A percentile compares a stretch with the other conserved stretches of the same genome.
Conservation (phyloP, 352 stramenopile species). For the Pilasporangium apinafurcum region DNA sequence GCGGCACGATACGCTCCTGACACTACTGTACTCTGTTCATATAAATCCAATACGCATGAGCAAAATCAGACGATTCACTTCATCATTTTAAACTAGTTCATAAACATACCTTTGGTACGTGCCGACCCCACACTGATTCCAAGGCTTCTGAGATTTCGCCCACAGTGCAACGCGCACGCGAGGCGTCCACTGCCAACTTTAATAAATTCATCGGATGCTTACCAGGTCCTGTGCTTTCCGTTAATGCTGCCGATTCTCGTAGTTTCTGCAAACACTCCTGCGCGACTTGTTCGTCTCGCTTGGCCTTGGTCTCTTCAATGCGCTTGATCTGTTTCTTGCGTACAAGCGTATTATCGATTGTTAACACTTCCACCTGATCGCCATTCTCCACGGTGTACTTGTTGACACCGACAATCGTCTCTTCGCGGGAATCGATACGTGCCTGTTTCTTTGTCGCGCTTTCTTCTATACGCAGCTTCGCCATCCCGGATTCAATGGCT, state of each 20-base stretch:
- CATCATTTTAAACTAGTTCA: neutral
- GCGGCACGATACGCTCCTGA: constrained; percentile 46
- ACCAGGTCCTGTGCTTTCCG: constrained; percentile 63
- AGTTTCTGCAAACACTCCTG: constrained; percentile 46
- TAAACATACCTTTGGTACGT: constrained; percentile 66
- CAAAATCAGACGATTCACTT: neutral
- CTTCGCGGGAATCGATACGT: constrained; percentile 92
- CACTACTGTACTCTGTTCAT: constrained; percentile 52
- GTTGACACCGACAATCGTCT: constrained; percentile 96
- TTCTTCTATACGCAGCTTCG: constrained; percentile 97
- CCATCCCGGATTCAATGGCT: constrained; percentile 94
- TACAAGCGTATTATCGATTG: constrained; percentile 92
- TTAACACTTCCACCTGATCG: constrained; percentile 88
- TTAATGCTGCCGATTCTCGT: constrained; percentile 42
- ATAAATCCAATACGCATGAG: neutral
- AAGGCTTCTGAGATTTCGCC: constrained; percentile 95
- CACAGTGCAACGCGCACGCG: constrained; percentile 87
- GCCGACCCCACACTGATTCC: constrained; percentile 93
- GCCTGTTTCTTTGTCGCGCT: constrained; percentile 94
- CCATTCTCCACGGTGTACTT: constrained; percentile 91
- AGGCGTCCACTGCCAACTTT: constrained; percentile 90
- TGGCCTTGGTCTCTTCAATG: constrained; percentile 79
- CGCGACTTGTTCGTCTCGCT: constrained; percentile 73
- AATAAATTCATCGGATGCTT: constrained; percentile 93
- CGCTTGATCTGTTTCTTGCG: constrained; percentile 87